phyloP scores from a whole-genome alignment of 2,329 filamentous ascomycete species.

The Phyllosticta paracitricarpa region DNA sequence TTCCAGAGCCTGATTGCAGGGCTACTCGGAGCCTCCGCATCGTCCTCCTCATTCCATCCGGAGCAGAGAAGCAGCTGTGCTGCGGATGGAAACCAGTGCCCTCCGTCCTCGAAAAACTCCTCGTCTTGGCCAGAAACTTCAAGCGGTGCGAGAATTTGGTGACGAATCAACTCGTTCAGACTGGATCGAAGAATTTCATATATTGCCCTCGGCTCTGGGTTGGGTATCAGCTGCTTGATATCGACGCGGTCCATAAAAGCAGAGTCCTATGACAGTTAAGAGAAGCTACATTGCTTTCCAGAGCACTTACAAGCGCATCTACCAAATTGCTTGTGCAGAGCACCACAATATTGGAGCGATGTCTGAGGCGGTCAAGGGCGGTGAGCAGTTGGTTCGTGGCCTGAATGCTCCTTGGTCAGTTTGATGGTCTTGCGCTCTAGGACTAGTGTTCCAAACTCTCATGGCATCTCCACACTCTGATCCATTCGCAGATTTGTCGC shows the following conservation, averaged over 20 bases:
- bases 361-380: constrained; percentile 35
- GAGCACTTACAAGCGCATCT: constrained; percentile 21
- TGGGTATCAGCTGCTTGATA: constrained; percentile 35
- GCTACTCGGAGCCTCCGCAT: constrained; percentile 11
- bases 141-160: constrained; percentile 23
- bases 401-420: constrained; percentile 11
- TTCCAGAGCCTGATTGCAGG: constrained; percentile 21
- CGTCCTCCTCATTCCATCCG: neutral
- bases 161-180: constrained; percentile 34
- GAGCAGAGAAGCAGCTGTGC: neutral
- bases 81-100: neutral
- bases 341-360: constrained; percentile 36
- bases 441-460: constrained; percentile 21
- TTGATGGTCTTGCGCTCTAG: neutral
- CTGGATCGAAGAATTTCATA: constrained; percentile 42
- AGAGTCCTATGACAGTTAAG: constrained; percentile 22
- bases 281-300: neutral
- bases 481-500: constrained; percentile 29
- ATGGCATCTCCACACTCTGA: constrained; percentile 39
- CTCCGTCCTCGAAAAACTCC: neutral
- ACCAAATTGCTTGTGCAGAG: constrained; percentile 43
- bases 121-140: neutral
- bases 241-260: constrained; percentile 42
- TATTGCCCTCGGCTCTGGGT: constrained; percentile 28
- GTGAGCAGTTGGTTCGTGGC: constrained; percentile 42